Evolutionary conservation across 1,284 basidiomycete genomes (phyloP).

Genomic region (Volvariella volvacea): DNA sequence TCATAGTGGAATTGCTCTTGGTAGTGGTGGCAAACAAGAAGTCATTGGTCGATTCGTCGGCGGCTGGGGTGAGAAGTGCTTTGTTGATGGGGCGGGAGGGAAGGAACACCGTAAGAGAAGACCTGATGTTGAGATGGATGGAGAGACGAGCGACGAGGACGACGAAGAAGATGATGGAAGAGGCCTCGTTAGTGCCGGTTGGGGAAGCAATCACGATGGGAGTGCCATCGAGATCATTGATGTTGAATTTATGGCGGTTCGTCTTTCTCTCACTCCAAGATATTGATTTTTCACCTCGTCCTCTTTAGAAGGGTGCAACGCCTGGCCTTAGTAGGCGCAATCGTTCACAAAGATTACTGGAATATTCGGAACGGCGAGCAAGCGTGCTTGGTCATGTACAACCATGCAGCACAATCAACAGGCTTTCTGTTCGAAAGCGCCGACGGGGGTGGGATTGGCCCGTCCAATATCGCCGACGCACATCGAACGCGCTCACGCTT

Average conservation of each 20-base stretch:
- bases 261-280: slow-evolving; percentile 24
- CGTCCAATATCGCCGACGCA: slow-evolving; percentile 18
- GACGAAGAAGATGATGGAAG: slow-evolving; percentile 50
- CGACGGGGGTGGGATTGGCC: slow-evolving; percentile 28
- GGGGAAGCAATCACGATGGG: slow-evolving; percentile 72
- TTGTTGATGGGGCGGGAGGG: slow-evolving; percentile 16
- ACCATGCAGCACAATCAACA: slow-evolving; percentile 9
- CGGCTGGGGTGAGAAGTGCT: slow-evolving; percentile 38
- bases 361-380: slow-evolving; percentile 55
- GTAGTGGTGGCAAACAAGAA: slow-evolving; percentile 26
- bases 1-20: slow-evolving; percentile 15
- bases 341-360: slow-evolving; percentile 55
- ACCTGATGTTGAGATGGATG: slow-evolving; percentile 13
- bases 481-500: slow-evolving; percentile 30
- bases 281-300: slow-evolving; percentile 6
- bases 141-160: slow-evolving; percentile 20
- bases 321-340: slow-evolving; percentile 48
- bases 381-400: slow-evolving; percentile 43
- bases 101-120: slow-evolving; percentile 13
- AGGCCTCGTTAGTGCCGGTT: slow-evolving; percentile 55
- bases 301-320: slow-evolving; percentile 36
- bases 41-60: slow-evolving; percentile 45
- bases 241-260: slow-evolving; percentile 55
- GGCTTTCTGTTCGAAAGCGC: slow-evolving; percentile 31
- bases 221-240: slow-evolving; percentile 64